A percentile compares a stretch with the other conserved stretches of the same genome.
These are phyloP conservation scores for Diphasiastrum complanatum DNA, from an alignment of 83 land plant genomes.

Conservation along the genomic window DNA sequence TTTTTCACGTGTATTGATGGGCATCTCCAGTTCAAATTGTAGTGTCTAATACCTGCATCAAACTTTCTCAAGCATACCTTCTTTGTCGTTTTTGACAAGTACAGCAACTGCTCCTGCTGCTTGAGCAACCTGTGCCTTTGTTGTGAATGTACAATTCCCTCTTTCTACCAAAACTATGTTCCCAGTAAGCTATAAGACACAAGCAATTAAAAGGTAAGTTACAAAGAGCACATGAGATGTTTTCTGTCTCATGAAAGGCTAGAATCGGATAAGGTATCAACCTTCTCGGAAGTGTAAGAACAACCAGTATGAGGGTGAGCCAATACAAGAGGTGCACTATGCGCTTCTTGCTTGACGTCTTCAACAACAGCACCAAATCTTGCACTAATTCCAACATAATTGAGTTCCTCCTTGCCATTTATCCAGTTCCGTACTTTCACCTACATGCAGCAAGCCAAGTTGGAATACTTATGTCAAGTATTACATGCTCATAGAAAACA, in stretches of 20 bases:
- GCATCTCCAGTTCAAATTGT: no score
- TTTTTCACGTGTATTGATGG: no score
- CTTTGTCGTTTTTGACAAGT: conserved; percentile 52
- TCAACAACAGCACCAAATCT: conserved; percentile 16
- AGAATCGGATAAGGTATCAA: background rate
- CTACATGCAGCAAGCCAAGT: background rate
- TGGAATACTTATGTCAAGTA: no score
- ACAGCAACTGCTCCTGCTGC: conserved; percentile 60
- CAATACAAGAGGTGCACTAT: conserved; percentile 14
- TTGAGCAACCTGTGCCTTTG: conserved; percentile 64
- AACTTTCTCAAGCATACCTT: no score
- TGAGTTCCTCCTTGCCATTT: conserved; percentile 12
- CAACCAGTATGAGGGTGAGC: conserved; percentile 4
- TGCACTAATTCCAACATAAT: conserved; percentile 24
- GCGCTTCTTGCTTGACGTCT: conserved; percentile 21
- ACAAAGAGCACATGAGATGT: no score
- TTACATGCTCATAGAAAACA: no score
- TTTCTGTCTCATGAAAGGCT: no score
- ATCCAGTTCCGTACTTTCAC: conserved; percentile 31
- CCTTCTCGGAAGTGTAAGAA: background rate
- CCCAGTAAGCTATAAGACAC: conserved; percentile 30
- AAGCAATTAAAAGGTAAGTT: conserved; percentile 1
- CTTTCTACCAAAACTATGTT: conserved; percentile 49
- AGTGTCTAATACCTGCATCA: no score
- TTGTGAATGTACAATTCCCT: conserved; percentile 66